Base-by-base conservation (phyloP, 305 asterid genomes). In the Withania somnifera region DNA sequence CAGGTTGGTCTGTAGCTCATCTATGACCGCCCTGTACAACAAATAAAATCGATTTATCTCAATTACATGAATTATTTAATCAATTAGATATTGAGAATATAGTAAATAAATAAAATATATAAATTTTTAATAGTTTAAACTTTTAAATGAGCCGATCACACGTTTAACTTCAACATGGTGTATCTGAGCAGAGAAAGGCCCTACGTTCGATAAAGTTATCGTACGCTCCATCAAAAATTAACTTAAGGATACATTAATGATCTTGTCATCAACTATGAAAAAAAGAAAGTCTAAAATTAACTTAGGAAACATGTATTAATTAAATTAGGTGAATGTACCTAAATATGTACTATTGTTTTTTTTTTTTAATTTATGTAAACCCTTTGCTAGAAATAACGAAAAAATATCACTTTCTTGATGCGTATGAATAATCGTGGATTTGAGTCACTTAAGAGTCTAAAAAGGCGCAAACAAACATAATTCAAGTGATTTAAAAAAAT, bases 1-100 rank as follows among this genome's bases (percentile, higher is more conserved):
- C 20, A 82, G 82, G 50, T 19, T 82, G n/a, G 82, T 85, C 34
- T 85, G 81, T 19, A 85, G 75, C 50, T 82, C 83, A 36, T 85
- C 87, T 47, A 85, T 85, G 17, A 85, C 85, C 0, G 87, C 87
- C 32, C 87, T 71, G 0, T 3, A 13, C 2, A 13, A 45, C 3
- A 22, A 14, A 45, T 22, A 20, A 68, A 22, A 14, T 20, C 20
- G 5, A 22, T 13, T 71, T 0, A 1, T 71, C 6, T 0, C 78
- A 42, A 42, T 13, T 42, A 42, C 3, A 42, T 68, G 77, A 38
- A 69, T 34, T 6, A 36, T 42, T 45, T 22, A 40, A 13, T 42
- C 22, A 38, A 1, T 66, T 28, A 34, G 5, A 0, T 0, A 7
- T 15, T 15, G 22, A 14, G 3, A 30, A 14, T 6, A 3, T 28